A percentile compares a stretch with the other conserved stretches of the same genome.
Conservation (phyloP, 345 rosid species). For the Populus deltoides region DNA sequence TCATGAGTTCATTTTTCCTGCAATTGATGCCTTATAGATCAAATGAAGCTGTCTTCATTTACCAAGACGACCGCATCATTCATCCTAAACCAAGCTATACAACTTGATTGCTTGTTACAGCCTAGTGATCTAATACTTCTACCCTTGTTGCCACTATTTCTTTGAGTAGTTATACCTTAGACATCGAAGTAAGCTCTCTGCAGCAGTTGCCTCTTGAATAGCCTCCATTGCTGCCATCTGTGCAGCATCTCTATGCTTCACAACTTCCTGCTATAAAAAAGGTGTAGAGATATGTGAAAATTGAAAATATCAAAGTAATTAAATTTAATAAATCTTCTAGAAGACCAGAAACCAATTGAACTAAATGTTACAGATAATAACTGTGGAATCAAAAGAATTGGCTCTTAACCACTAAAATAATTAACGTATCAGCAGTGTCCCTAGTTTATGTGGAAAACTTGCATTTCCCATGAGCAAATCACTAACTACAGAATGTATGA, state of each 20-base stretch:
- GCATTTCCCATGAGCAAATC: neutral
- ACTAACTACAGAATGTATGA: neutral
- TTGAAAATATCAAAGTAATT: neutral
- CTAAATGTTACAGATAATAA: neutral
- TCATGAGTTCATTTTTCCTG: no score
- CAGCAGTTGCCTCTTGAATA: conserved; percentile 87
- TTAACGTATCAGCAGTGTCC: neutral
- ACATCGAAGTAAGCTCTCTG: conserved; percentile 89
- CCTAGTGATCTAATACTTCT: neutral
- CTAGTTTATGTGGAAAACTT: neutral
- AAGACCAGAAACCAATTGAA: conserved; percentile 1
- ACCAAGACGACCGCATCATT: no score
- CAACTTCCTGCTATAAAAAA: conserved; percentile 57
- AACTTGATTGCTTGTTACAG: no score
- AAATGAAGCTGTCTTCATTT: no score
- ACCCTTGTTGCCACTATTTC: neutral
- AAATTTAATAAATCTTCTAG: neutral
- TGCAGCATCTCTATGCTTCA: conserved; percentile 87
- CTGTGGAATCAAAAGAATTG: neutral
- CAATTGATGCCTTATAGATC: no score
- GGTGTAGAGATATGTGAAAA: neutral
- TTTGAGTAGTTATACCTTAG: conserved; percentile 51
- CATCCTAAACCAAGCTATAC: no score
- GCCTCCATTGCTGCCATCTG: conserved; percentile 83
- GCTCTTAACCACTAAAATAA: neutral